A percentile compares a stretch with the other conserved stretches of the same genome.
phyloP scores from a whole-genome alignment of 345 rosid species.

The Mangifera indica region DNA sequence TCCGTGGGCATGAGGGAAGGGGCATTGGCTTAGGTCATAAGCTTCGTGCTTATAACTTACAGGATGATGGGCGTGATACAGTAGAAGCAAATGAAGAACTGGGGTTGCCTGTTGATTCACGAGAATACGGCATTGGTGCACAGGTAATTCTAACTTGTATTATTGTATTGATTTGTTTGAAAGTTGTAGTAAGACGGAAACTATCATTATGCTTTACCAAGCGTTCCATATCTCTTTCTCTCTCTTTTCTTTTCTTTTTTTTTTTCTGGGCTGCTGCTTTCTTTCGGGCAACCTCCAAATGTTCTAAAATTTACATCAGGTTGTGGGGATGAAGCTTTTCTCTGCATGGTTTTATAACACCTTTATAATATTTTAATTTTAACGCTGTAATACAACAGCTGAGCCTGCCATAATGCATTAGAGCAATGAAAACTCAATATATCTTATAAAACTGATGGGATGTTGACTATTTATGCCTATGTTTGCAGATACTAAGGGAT shows the following conservation, averaged over 20 bases:
- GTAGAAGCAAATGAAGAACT: conserved; percentile 92
- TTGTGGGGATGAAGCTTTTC: background rate
- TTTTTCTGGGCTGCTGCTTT: too few species aligned
- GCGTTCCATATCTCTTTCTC: background rate
- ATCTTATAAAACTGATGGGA: background rate
- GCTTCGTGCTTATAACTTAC: conserved; percentile 84
- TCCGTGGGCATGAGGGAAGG: conserved; percentile 89
- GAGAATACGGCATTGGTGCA: conserved; percentile 96
- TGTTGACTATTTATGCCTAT: background rate
- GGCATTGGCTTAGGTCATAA: conserved; percentile 91
- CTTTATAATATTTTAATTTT: background rate
- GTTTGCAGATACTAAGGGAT: conserved; percentile 62
- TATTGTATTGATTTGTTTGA: background rate
- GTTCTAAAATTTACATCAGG: background rate
- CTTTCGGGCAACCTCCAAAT: background rate
- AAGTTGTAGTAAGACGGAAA: background rate
- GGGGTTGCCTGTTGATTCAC: conserved; percentile 88
- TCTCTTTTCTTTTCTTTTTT: too few species aligned
- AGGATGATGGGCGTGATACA: conserved; percentile 81
- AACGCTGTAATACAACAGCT: too few species aligned
- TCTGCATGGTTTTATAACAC: background rate
- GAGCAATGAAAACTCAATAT: too few species aligned
- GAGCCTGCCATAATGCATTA: background rate
- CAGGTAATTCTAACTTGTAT: conserved; percentile 54
- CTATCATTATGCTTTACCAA: background rate